Base-by-base conservation (phyloP, 2,329 filamentous ascomycete genomes). In the Colletotrichum lupini region DNA sequence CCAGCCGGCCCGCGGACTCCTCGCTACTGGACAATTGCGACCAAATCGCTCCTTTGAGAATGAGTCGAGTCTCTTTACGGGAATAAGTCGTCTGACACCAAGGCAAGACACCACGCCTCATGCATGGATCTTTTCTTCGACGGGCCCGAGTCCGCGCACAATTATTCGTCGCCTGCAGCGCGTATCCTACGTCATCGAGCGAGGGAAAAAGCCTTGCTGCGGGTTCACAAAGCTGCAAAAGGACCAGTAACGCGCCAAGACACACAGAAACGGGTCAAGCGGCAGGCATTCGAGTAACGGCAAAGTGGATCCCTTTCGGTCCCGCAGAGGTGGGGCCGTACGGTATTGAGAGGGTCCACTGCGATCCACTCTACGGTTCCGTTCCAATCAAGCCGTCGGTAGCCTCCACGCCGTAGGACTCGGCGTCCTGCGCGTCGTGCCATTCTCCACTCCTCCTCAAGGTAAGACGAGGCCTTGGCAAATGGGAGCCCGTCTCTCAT, bases 361-460 rank as follows among this genome's bases (percentile, higher is more conserved):
- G 1, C 1, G 42, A 9, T 12, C 16, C 30, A 26, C 30, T 28
- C 14, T 8, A 14, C 42, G 46, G 11, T 28, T 42, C 52, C 52
- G 62, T 56, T 46, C 62, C 62, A 56, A 65, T 65, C 62, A 65
- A 42, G 30, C 32, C n/a, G 62, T 56, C 62, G 49, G 62, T 26
- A 30, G 52, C 2, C 37, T n/a, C 22, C 16, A 22, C 52, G 52
- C 62, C 62, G 62, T 42, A n/a, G 49, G 52, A 35, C 30, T 56
- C 30, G 49, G 62, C 49, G 52, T 24, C 42, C 28, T 22, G 12
- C 24, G 30, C 16, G 53, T 42, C 52, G 62, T 65, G 53, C 53
- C 52, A 28, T 37, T 62, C 52, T 46, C 62, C 62, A 52, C 24
- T 19, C 42, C 16, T 61, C 37, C 35, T 19, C 14, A 7, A 24